Evolutionary conservation across 768 basidiomycete species (phyloP), one percentile per base, ranked within the genome.

Genomic region (Cystobasidium tubakii): DNA sequence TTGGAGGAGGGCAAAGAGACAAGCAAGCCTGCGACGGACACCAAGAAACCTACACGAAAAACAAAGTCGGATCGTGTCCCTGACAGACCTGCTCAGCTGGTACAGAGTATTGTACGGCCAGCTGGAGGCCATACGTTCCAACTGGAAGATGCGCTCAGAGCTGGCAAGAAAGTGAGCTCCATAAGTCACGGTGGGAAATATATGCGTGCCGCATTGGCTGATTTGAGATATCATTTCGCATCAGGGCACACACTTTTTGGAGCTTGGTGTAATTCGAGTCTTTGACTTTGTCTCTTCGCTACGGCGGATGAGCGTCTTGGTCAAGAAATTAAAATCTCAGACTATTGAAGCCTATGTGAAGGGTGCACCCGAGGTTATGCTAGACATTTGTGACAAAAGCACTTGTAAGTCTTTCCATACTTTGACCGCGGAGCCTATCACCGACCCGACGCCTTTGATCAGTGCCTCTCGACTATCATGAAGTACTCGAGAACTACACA

Each of bases 311-410:
- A 96, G 94, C 76, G 96, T 99, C 31, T 87, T 99, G 66, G 95
- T 97, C 78, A 99, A 97, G 81, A 85, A 92, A 65, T 85, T 99
- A 66, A 96, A 90, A 81, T 94, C 94, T 76, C 87, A 82, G 66
- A 92, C 90, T 80, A 97, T 99, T 92, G 96, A 99, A 80, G 85
- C 97, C 13, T 98, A 98, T 80, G 93, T 94, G 78, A 99, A 99
- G 80, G 96, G 96, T n/a, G 96, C 96, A 1, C 96, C 96, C 0
- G 96, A 99, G 81, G 92, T 97, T 71, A 98, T 99, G 94, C 81
- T 82, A 7, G 93, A 94, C 50, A 97, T 99, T 72, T 99, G 96
- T 80, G 90, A 93, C 69, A 88, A 85, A 75, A 86, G 89, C 65
- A 90, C 94, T n/a, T 88, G 95, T 98, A 78, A 77, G 92, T 84